Evolutionary conservation across 2,329 filamentous ascomycete genomes (phyloP), one percentile per base, ranked within the genome.

Genomic region (Zasmidium citrigriseum): DNA sequence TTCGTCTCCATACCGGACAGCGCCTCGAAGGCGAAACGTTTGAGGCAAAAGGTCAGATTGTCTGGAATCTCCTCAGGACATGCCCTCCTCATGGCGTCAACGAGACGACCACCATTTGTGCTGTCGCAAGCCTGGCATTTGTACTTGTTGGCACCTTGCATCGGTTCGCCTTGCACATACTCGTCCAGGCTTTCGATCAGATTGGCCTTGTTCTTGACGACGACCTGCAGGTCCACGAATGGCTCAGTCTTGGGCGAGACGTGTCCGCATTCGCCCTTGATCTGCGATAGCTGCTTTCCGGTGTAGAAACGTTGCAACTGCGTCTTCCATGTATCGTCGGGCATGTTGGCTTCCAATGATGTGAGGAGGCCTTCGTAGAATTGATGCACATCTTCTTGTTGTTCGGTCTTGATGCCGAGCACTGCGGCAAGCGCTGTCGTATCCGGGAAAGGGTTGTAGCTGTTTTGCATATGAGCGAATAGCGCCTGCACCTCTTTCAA

Each of bases 61-160:
- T 99, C 89, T 0, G 95, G 93, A 5, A 97, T 86, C 61, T 96
- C 89, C 72, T 97, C 96, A 57, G 98, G 78, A 67, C 93, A 98
- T 12, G 93, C 90, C 67, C 70, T 65, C 52, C 96, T 97, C 64
- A 98, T 91, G 20, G 95, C 95, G 74, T 97, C 89, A 16, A 99
- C 95, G 67, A 80, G 74, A 46, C 95, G 65, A 5, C 70, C 69
- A 27, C 67, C 71, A 25, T 60, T 63, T 89, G 63, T 59, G 11
- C 86, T 85, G 61, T 91, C 90, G 72, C 95, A 99, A 3, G 86
- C 89, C 25, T 92, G 93, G 76, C 95, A 99, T 64, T 96, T 96
- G 80, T 98, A 99, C 77, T 96, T 97, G 79, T 99, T 98, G 85
- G 87, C 87, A 64, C 96, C 95, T 80, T 96, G 91, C 89, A 99